Evolutionary conservation across 805 yeast species (phyloP).

Genomic region (Candida rishiriensis): DNA sequence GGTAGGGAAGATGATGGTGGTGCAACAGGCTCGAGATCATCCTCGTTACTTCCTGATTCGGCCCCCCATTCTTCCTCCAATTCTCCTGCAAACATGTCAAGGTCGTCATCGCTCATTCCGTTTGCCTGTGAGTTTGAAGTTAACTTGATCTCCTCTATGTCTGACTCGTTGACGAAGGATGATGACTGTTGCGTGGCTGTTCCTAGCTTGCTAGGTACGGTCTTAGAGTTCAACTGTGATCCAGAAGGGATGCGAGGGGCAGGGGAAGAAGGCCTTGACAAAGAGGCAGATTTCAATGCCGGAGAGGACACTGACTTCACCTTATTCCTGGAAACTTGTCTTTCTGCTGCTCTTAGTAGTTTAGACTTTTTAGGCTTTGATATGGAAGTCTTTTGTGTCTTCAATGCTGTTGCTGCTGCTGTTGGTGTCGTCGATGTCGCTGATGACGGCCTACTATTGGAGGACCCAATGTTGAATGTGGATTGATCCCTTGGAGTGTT

Average conservation of each 20-base stretch:
- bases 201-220: no score
- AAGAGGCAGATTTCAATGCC: not conserved
- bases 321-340: conserved; percentile 7
- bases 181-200: not conserved
- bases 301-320: conserved; percentile 5
- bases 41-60: not conserved
- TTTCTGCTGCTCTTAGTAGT: conserved; percentile 18
- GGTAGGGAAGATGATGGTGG: no score
- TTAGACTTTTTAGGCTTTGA: conserved; percentile 17
- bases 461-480: not conserved
- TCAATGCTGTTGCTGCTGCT: not conserved
- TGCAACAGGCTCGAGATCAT: not conserved
- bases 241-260: not conserved
- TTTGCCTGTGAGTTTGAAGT: conserved; percentile 1
- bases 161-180: conserved; percentile 8
- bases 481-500: not conserved
- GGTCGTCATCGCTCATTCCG: conserved; percentile 17
- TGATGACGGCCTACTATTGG: not conserved
- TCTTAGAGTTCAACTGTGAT: no score
- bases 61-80: conserved; percentile 19
- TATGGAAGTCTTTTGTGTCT: not conserved
- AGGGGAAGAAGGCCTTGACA: not conserved
- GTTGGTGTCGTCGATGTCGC: not conserved
- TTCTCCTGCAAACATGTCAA: conserved; percentile 21
- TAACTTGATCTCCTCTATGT: conserved; percentile 16